Evolutionary conservation across 768 basidiomycete genomes (phyloP).

Genomic region (Rhizopogon roseolus): DNA sequence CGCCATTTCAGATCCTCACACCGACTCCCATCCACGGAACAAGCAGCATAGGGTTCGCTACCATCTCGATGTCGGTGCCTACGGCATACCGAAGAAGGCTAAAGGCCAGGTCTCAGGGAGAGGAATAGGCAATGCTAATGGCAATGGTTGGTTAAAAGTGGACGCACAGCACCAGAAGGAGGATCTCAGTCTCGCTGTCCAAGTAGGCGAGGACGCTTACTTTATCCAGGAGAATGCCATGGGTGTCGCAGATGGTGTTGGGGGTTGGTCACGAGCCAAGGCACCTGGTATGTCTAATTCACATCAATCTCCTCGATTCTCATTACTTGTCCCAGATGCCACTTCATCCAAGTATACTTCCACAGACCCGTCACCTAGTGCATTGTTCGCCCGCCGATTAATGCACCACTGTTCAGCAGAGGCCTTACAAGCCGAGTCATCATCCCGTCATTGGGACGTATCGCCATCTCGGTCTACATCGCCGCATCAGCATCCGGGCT

Average conservation of each 20-base stretch:
- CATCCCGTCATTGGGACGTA: slow-evolving; percentile 13
- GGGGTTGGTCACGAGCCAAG: slow-evolving; percentile 69
- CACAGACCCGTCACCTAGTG: slow-evolving; percentile 36
- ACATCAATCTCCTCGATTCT: background rate
- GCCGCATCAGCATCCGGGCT: slow-evolving; percentile 32
- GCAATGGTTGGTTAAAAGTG: slow-evolving; percentile 22
- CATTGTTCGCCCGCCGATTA: slow-evolving; percentile 69
- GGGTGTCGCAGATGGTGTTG: slow-evolving; percentile 94
- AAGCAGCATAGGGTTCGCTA: slow-evolving; percentile 33
- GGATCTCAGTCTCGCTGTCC: slow-evolving; percentile 50
- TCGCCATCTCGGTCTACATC: slow-evolving; percentile 40
- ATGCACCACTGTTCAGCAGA: slow-evolving; percentile 84
- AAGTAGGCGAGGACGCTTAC: slow-evolving; percentile 92
- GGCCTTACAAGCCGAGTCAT: slow-evolving; percentile 16
- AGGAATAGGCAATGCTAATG: slow-evolving; percentile 6
- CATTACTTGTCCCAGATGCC: slow-evolving; percentile 9
- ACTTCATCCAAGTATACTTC: slow-evolving; percentile 28
- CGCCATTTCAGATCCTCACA: slow-evolving; percentile 17
- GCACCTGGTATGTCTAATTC: slow-evolving; percentile 26
- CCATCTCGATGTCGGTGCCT: slow-evolving; percentile 74
- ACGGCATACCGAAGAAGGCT: slow-evolving; percentile 72
- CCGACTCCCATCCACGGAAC: slow-evolving; percentile 22
- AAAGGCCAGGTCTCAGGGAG: slow-evolving; percentile 23
- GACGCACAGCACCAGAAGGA: slow-evolving; percentile 23
- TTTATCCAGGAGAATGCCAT: slow-evolving; percentile 80